phyloP scores from a whole-genome alignment of 2,329 filamentous ascomycete genomes.

The Pseudogymnoascus sp. region DNA sequence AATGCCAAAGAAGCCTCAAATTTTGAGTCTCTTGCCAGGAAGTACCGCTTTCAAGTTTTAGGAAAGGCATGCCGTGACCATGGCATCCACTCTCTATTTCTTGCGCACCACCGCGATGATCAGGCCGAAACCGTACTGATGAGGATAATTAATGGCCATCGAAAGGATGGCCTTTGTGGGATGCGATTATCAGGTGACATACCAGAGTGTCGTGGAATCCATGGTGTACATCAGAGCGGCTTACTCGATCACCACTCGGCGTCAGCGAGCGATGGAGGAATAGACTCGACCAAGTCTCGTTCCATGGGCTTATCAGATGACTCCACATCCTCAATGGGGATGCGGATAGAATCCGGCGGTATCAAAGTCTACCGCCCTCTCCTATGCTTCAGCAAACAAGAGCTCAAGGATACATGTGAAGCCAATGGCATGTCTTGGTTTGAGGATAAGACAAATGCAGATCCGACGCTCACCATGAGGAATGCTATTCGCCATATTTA shows the following conservation, averaged over 20 bases:
- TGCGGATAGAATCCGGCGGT: constrained; percentile 54
- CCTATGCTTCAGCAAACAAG: constrained; percentile 60
- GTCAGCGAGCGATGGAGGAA: background rate
- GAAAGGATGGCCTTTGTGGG: constrained; percentile 61
- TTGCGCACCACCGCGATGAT: constrained; percentile 86
- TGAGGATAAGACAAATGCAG: constrained; percentile 75
- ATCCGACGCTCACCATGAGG: constrained; percentile 66
- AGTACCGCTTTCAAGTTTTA: constrained; percentile 62
- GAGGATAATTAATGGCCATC: constrained; percentile 61
- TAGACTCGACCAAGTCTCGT: background rate
- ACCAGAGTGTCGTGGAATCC: constrained; percentile 74
- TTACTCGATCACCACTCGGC: constrained; percentile 39
- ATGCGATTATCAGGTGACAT: constrained; percentile 60
- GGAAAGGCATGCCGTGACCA: constrained; percentile 49
- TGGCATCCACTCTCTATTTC: constrained; percentile 53
- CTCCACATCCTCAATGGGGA: constrained; percentile 14
- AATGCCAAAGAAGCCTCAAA: constrained; percentile 44
- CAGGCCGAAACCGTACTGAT: constrained; percentile 84
- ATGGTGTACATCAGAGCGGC: constrained; percentile 63
- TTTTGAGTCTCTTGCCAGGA: constrained; percentile 70
- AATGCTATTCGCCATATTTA: constrained; percentile 72
- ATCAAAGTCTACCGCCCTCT: constrained; percentile 61
- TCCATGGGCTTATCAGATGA: background rate
- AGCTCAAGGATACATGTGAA: constrained; percentile 67
- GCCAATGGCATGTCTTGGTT: constrained; percentile 64